Conservation (phyloP, 441 rosid species). For the Dalechampia spathulata region DNA sequence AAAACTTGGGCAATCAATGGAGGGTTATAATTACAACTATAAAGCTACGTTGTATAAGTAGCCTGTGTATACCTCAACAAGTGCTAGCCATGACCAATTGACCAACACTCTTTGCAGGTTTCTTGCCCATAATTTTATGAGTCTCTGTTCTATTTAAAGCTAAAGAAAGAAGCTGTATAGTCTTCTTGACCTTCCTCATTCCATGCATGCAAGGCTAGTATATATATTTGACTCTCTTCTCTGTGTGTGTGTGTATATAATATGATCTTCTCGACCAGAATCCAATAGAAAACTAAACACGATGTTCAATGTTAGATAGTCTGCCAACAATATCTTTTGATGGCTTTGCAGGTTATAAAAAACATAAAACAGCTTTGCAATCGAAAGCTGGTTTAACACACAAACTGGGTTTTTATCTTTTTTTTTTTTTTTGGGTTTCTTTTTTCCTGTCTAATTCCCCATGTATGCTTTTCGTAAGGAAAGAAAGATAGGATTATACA, state of each 20-base stretch:
- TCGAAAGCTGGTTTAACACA: neutral
- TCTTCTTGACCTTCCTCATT: neutral
- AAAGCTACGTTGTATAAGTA: neutral
- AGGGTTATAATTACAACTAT: neutral
- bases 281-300: constrained; percentile 15
- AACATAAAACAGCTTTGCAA: constrained; percentile 15
- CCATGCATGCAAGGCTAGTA: neutral
- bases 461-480: too few relatives aligned
- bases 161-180: too few relatives aligned
- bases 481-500: too few relatives aligned
- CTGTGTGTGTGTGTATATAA: neutral
- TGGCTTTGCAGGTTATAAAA: constrained; percentile 3
- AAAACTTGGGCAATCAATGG: neutral
- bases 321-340: constrained; percentile 28
- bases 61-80: neutral
- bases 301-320: constrained; percentile 22
- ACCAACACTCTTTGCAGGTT: neutral
- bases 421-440: neutral
- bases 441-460: neutral
- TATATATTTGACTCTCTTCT: neutral
- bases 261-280: neutral
- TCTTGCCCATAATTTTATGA: too few relatives aligned
- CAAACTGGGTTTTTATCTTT: neutral
- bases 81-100: neutral
- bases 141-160: too few relatives aligned